Conservation (phyloP, 768 basidiomycete species). For the Termitomyces titanicus region DNA sequence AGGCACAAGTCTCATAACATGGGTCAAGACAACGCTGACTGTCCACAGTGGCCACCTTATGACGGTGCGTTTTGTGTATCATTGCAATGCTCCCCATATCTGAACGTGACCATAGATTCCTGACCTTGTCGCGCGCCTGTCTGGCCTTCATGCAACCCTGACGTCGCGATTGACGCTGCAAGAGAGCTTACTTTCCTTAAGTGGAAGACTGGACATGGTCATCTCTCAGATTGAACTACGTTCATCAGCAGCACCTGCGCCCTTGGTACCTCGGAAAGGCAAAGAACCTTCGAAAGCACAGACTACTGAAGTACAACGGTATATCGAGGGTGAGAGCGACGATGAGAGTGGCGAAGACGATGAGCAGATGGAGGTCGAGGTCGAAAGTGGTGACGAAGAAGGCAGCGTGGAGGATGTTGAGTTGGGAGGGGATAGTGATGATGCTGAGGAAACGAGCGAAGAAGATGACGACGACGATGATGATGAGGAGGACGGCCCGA, state of each 20-base stretch:
- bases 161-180: constrained; percentile 78
- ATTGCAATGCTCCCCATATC: constrained; percentile 5
- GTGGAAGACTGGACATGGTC: constrained; percentile 90
- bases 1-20: constrained; percentile 63
- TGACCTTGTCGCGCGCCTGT: constrained; percentile 82
- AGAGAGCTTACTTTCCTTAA: constrained; percentile 79
- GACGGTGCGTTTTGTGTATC: constrained; percentile 55
- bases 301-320: constrained; percentile 41
- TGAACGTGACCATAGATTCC: constrained; percentile 62
- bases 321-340: constrained; percentile 83
- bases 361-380: constrained; percentile 52
- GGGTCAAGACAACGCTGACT: constrained; percentile 79
- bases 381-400: constrained; percentile 63
- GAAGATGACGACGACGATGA: constrained; percentile 41
- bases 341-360: constrained; percentile 46
- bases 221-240: constrained; percentile 91
- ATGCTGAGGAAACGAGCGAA: constrained; percentile 37
- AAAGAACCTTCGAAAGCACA: constrained; percentile 30
- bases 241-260: constrained; percentile 63
- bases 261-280: constrained; percentile 40
- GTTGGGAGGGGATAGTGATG: constrained; percentile 59
- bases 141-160: constrained; percentile 79
- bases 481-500: constrained; percentile 39
- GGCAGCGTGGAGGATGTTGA: constrained; percentile 81
- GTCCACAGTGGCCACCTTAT: constrained; percentile 90